Evolutionary conservation across 2,329 filamentous ascomycete genomes (phyloP).

Genomic region (Bimuria novae-zelandiae): DNA sequence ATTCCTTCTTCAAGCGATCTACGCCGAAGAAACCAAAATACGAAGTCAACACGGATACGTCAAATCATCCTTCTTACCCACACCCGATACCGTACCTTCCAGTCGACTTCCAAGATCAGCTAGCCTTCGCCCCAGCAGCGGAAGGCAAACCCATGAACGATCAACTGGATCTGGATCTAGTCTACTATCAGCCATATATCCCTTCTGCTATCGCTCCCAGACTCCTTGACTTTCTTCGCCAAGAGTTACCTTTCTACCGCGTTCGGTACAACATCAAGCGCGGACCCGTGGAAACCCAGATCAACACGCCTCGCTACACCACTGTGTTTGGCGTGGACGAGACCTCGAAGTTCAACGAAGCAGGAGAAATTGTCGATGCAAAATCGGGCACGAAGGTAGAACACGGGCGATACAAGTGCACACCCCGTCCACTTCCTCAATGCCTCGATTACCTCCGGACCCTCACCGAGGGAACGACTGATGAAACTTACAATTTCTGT

Average conservation of each 20-base stretch:
- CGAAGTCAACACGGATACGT: constrained; percentile 31
- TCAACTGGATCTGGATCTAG: constrained; percentile 71
- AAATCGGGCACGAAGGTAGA: constrained; percentile 48
- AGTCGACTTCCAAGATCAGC: constrained; percentile 44
- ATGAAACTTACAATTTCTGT: constrained; percentile 75
- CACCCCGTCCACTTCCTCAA: constrained; percentile 70
- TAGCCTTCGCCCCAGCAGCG: constrained; percentile 55
- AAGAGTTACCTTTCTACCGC: constrained; percentile 75
- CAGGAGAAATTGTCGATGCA: constrained; percentile 49
- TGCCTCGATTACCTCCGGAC: constrained; percentile 68
- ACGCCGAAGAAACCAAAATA: constrained; percentile 48
- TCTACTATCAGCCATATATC: constrained; percentile 78
- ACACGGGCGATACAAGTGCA: constrained; percentile 59
- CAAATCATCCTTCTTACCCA: constrained; percentile 58
- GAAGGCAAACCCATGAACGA: constrained; percentile 64
- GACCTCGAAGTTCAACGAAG: constrained; percentile 61
- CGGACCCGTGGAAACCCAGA: constrained; percentile 63
- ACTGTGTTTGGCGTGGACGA: constrained; percentile 67
- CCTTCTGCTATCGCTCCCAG: constrained; percentile 59
- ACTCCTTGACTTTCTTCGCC: constrained; percentile 72
- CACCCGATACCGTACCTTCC: constrained; percentile 57
- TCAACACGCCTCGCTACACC: constrained; percentile 66
- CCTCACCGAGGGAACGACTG: constrained; percentile 68
- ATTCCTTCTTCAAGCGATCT: constrained; percentile 67
- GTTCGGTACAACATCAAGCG: constrained; percentile 75